Evolutionary conservation across 2,329 filamentous ascomycete species (phyloP).

Genomic region (Paecilomyces niveus): DNA sequence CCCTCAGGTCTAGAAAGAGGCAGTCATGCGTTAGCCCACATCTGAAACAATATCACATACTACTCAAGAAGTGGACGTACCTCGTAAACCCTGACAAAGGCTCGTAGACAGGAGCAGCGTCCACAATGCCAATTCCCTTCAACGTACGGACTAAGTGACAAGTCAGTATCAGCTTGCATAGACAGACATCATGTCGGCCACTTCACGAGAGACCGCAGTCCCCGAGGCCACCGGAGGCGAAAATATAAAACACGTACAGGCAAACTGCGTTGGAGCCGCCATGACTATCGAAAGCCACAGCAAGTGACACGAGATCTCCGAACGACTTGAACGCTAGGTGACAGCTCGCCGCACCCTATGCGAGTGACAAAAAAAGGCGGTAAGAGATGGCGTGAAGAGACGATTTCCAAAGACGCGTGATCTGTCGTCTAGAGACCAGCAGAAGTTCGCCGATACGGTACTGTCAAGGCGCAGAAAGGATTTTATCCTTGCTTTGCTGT

Average conservation of each 20-base stretch:
- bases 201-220: not conserved
- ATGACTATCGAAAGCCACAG: conserved; percentile 93
- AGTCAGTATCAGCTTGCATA: conserved; percentile 5
- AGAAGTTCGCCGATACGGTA: not conserved
- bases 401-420: not conserved
- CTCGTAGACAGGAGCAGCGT: conserved; percentile 84
- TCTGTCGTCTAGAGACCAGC: not conserved
- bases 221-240: not conserved
- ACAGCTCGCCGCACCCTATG: not conserved
- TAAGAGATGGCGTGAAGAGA: not conserved
- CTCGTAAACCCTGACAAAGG: conserved; percentile 68
- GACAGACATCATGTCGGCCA: not conserved
- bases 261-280: conserved; percentile 89
- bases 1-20: conserved; percentile 65
- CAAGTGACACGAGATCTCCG: conserved; percentile 1
- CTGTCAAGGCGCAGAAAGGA: not conserved
- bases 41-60: not conserved
- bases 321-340: not conserved
- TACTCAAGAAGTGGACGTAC: conserved; percentile 28
- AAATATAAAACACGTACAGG: conserved; percentile 49
- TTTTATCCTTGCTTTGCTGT: not conserved
- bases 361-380: not conserved
- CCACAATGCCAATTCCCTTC: conserved; percentile 90
- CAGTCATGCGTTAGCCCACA: conserved; percentile 10
- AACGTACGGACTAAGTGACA: conserved; percentile 66